Evolutionary conservation across 1,284 basidiomycete genomes (phyloP).

Genomic region (Cryptococcus sp.): DNA sequence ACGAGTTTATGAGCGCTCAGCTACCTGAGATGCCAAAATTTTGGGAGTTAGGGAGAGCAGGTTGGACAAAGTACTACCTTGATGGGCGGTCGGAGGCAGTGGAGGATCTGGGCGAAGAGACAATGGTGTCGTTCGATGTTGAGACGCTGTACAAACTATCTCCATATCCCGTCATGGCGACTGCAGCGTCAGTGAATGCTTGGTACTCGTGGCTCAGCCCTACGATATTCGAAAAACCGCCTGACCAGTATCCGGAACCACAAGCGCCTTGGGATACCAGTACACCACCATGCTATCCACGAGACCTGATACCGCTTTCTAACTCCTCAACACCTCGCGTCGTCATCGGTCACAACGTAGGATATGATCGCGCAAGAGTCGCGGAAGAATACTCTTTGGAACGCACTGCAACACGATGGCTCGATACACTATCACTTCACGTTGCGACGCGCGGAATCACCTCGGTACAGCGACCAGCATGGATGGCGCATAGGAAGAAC

Average conservation of each 20-base stretch:
- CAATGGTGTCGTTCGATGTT: conserved; percentile 83
- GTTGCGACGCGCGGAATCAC: conserved; percentile 94
- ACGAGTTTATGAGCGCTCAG: conserved; percentile 60
- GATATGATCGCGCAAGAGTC: conserved; percentile 86
- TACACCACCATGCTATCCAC: conserved; percentile 26
- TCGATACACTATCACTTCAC: conserved; percentile 95
- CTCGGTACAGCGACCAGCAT: conserved; percentile 89
- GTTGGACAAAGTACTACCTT: conserved; percentile 84
- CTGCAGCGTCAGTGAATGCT: conserved; percentile 74
- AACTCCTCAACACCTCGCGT: conserved; percentile 58
- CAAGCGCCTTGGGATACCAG: conserved; percentile 35
- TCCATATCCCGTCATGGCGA: conserved; percentile 84
- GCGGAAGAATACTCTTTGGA: conserved; percentile 79
- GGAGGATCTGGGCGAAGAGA: conserved; percentile 61
- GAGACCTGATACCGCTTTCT: conserved; percentile 47
- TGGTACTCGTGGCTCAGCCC: conserved; percentile 99
- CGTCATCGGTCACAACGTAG: conserved; percentile 91
- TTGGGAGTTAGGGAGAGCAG: conserved; percentile 71
- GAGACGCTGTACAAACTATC: conserved; percentile 86
- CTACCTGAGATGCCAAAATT: conserved; percentile 65
- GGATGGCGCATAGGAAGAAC: conserved; percentile 72
- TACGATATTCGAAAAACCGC: conserved; percentile 68
- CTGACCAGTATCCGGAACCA: conserved; percentile 9
- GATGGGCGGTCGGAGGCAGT: conserved; percentile 42
- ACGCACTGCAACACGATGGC: conserved; percentile 73